Evolutionary conservation across 192 early-diverging fungal species (phyloP).

Genomic region (Mortierella antarctica): DNA sequence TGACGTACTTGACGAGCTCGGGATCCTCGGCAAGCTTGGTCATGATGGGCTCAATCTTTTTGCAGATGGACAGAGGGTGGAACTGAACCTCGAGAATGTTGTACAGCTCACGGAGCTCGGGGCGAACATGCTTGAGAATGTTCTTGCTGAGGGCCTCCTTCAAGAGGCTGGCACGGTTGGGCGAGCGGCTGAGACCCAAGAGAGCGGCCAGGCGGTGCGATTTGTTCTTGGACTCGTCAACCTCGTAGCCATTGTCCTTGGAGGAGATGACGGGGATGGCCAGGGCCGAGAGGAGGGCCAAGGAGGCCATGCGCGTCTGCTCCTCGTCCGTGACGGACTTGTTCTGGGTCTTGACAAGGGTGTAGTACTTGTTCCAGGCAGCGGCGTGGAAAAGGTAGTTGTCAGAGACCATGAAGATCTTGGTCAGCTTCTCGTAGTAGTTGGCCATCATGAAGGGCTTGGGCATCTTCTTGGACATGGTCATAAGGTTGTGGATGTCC

Average conservation of each 20-base stretch:
- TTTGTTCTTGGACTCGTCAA: constrained; percentile 84
- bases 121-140: constrained; percentile 85
- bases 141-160: constrained; percentile 91
- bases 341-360: constrained; percentile 76
- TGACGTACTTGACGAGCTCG: constrained; percentile 89
- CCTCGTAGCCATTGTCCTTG: constrained; percentile 79
- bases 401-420: constrained; percentile 96
- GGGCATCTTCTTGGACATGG: constrained; percentile 90
- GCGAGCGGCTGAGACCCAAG: constrained; percentile 84
- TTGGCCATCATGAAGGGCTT: constrained; percentile 96
- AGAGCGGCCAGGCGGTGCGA: constrained; percentile 85
- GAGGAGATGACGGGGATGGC: constrained; percentile 96
- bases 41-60: constrained; percentile 94
- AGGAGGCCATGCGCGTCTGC: constrained; percentile 89
- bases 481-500: constrained; percentile 95
- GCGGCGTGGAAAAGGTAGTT: constrained; percentile 99
- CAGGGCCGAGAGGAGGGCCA: constrained; percentile 93
- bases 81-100: constrained; percentile 98
- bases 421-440: constrained; percentile 98
- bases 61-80: constrained; percentile 98
- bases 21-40: constrained; percentile 74
- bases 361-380: constrained; percentile 93
- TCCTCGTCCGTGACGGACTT: constrained; percentile 88
- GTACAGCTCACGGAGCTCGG: constrained; percentile 93
- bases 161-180: constrained; percentile 90